Percentiles rank a stretch among this genome's conserved stretches.
These are phyloP conservation scores for Trichosporon coremiiforme DNA, from an alignment of 1,284 basidiomycete species.

Conservation along the genomic window DNA sequence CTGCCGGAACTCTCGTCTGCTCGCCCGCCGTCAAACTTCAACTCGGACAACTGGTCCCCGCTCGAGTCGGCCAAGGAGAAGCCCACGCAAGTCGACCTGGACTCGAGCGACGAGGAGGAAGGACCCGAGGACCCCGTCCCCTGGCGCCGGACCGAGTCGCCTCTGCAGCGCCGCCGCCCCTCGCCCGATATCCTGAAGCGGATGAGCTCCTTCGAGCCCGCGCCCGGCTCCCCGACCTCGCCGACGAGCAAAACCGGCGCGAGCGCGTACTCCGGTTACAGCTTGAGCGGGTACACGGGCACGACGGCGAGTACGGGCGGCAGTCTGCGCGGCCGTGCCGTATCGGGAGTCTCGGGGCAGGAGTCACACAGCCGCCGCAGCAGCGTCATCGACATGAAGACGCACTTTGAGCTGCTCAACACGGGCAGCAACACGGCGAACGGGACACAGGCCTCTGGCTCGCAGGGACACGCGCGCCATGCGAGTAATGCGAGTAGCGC, in stretches of 20 bases:
- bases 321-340: constrained; percentile 19
- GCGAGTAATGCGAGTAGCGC: constrained; percentile 21
- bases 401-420: constrained; percentile 44
- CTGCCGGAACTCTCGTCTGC: constrained; percentile 24
- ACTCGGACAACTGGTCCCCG: constrained; percentile 46
- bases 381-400: constrained; percentile 53
- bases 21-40: constrained; percentile 38
- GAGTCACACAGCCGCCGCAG: constrained; percentile 41
- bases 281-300: neutral
- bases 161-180: constrained; percentile 13
- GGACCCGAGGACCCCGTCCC: constrained; percentile 38
- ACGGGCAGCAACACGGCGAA: constrained; percentile 22
- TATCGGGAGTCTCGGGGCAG: constrained; percentile 23
- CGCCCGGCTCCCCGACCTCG: neutral
- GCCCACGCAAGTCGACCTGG: neutral
- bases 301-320: neutral
- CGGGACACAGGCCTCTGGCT: neutral
- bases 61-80: constrained; percentile 31
- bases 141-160: constrained; percentile 20
- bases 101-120: constrained; percentile 48
- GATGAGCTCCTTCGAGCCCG: constrained; percentile 26
- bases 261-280: neutral
- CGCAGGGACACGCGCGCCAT: neutral
- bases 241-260: neutral
- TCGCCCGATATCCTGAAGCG: constrained; percentile 25